A percentile compares a stretch with the other conserved stretches of the same genome.
Conservation (phyloP, 352 stramenopile genomes). For the Phytophthora pini region DNA sequence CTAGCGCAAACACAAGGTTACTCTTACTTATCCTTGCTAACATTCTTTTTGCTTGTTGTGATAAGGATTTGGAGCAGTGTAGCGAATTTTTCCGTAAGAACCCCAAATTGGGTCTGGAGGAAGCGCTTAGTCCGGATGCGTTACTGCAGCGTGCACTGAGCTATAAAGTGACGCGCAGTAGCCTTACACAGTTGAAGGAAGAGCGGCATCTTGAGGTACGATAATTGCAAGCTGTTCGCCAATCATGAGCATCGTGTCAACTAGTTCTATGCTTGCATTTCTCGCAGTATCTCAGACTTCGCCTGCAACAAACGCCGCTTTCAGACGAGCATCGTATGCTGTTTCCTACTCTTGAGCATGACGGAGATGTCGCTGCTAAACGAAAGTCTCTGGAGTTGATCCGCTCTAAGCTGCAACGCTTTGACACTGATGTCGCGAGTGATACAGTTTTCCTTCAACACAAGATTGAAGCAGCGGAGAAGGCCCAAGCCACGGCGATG, state of each 20-base stretch:
- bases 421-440: constrained; percentile 72
- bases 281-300: constrained; percentile 73
- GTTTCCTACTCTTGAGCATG: constrained; percentile 70
- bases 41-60: not conserved
- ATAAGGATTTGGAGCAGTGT: constrained; percentile 75
- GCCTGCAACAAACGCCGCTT: constrained; percentile 64
- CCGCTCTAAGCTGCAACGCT: constrained; percentile 60
- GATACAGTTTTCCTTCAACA: constrained; percentile 73
- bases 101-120: constrained; percentile 53
- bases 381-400: constrained; percentile 62
- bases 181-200: constrained; percentile 66
- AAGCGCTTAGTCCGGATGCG: constrained; percentile 41
- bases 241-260: not conserved
- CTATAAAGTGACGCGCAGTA: constrained; percentile 75
- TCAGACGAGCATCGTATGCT: constrained; percentile 70
- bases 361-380: constrained; percentile 41
- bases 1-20: not conserved
- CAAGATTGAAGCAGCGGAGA: constrained; percentile 82
- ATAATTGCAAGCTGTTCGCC: not conserved
- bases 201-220: constrained; percentile 73
- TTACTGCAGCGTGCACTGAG: constrained; percentile 52
- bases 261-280: constrained; percentile 1
- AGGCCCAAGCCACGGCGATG: constrained; percentile 57
- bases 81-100: constrained; percentile 78
- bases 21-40: not conserved